phyloP scores from a whole-genome alignment of 2,329 filamentous ascomycete species.

The Cryphonectria nitschkei region DNA sequence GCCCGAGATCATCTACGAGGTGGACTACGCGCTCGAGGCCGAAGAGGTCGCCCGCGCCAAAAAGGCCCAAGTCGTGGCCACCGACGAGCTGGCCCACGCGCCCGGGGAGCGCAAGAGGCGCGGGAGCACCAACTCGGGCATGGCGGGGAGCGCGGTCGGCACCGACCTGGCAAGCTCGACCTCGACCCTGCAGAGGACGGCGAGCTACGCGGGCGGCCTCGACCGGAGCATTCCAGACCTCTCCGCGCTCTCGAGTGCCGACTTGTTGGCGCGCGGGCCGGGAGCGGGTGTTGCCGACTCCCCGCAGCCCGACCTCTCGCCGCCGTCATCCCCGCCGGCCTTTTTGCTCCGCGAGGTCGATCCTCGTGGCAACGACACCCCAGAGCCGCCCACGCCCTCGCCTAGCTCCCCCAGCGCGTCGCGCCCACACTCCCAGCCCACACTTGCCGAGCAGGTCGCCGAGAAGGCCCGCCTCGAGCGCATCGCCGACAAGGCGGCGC shows the following conservation, averaged over 20 bases:
- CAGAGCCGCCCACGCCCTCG: slow-evolving; percentile 19
- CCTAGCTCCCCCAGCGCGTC: slow-evolving; percentile 29
- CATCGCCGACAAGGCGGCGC: slow-evolving; percentile 58
- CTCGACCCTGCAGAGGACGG: slow-evolving; percentile 31
- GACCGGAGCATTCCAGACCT: slow-evolving; percentile 31
- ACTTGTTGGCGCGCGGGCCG: slow-evolving; percentile 22
- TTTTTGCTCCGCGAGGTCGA: slow-evolving; percentile 25
- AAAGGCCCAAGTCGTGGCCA: slow-evolving; percentile 31
- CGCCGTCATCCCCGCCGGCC: slow-evolving; percentile 30
- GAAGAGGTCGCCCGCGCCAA: slow-evolving; percentile 56
- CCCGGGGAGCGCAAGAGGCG: slow-evolving; percentile 28
- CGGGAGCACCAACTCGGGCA: slow-evolving; percentile 22
- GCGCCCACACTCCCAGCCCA: slow-evolving; percentile 33
- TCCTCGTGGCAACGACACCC: slow-evolving; percentile 8
- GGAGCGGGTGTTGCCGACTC: slow-evolving; percentile 33
- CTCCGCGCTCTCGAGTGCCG: slow-evolving; percentile 25
- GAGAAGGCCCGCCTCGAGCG: slow-evolving; percentile 65
- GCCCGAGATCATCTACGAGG: slow-evolving; percentile 80
- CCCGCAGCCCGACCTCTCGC: slow-evolving; percentile 31
- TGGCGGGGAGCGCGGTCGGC: slow-evolving; percentile 9
- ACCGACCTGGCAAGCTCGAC: slow-evolving; percentile 31
- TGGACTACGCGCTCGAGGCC: slow-evolving; percentile 71
- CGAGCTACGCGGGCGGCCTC: slow-evolving; percentile 23
- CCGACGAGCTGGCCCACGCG: slow-evolving; percentile 27
- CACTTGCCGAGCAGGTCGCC: slow-evolving; percentile 59